Base-by-base conservation (phyloP, 2,329 filamentous ascomycete genomes). In the Teratosphaeria destructans region DNA sequence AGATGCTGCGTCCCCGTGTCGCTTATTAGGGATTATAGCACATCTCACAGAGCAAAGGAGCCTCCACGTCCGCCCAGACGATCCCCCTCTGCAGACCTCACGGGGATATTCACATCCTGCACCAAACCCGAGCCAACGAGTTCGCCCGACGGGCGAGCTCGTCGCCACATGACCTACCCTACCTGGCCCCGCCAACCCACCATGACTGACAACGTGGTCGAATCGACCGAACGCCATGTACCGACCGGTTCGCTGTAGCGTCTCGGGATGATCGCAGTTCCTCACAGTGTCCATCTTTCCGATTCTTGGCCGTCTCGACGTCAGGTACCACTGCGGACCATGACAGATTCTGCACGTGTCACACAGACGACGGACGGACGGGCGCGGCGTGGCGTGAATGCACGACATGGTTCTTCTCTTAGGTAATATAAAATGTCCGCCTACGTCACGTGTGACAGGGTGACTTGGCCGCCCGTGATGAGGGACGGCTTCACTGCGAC, bases 291-390 rank as follows among this genome's bases (percentile, higher is more conserved):
- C 23, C 23, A 49, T 49, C 43, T 49, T 49, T 6, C 19, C 43
- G 43, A 49, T 49, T 10, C 5, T 23, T 49, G 43, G n/a, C 43
- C 16, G 6, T 19, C 3, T 10, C 16, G 16, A 49, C 43, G 43
- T 49, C 43, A 49, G 43, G 16, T 49, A 49, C 43, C 16, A 54
- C 52, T 26, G 19, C 12, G 4, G 16, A 34, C 11, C 12, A 19
- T 19, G 19, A 19, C 19, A 19, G 19, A n/a, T 35, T 29, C 19
- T 19, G 52, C 52, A 54, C 32, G 27, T 54, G 27, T 54, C 27
- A 29, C 32, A n/a, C 19, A 19, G 19, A 19, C 19, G 76, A 0
- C 86, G 86, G 62, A 94, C 75, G 64, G 37, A n/a, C 16, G 16
- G 37, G 11, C 37, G 37, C 37, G 37, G 11, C 37, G 16, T 43